Evolutionary conservation across 257 asterid species (phyloP), one percentile per base, ranked within the genome.

Genomic region (Fraxinus pennsylvanica): DNA sequence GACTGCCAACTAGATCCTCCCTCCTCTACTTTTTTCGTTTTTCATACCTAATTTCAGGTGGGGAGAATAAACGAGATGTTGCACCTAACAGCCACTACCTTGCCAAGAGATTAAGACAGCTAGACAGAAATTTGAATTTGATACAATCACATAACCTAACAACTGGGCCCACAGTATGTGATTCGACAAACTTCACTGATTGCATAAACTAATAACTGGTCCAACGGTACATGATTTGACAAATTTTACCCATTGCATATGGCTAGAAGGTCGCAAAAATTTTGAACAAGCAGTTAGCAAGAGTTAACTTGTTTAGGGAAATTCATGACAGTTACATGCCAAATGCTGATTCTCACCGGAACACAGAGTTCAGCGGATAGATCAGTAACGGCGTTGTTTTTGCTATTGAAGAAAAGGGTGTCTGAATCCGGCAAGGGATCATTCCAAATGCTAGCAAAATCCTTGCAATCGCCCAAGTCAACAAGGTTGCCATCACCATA

Each of bases 331-430:
- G 61, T 35, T 68, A 73, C 15, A 36, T 39, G 22, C 15, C 29
- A 74, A 22, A 3, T 6, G 71, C 5, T 10, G 39, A 74, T 39
- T 57, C 92, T 89, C 81, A 95, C 98, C 91, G 97, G 99, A 83
- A 93, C 91, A 65, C 92, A 90, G 87, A 92, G 90, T 83, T 91
- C 96, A 0, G 94, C 88, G 0, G 96, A 89, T 39, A 93, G 89
- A 84, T 87, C 96, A 3, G 94, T 81, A 0, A 88, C 88, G 2
- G 87, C 71, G 72, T 77, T 77, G 78, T 74, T 68, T 21, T 81
- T 83, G 80, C 80, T 50, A 59, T 82, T 81, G 79, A 89, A 43
- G 90, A 91, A 90, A 79, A 93, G 80, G n/a, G 83, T 82, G 80
- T 78, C 90, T 13, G 87, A 76, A 9, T 82, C 90, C 50, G 91